Percentiles rank a stretch among this genome's conserved stretches.
These are phyloP conservation scores for Termitomyces sp. DNA, from an alignment of 768 basidiomycete genomes.

Conservation along the genomic window DNA sequence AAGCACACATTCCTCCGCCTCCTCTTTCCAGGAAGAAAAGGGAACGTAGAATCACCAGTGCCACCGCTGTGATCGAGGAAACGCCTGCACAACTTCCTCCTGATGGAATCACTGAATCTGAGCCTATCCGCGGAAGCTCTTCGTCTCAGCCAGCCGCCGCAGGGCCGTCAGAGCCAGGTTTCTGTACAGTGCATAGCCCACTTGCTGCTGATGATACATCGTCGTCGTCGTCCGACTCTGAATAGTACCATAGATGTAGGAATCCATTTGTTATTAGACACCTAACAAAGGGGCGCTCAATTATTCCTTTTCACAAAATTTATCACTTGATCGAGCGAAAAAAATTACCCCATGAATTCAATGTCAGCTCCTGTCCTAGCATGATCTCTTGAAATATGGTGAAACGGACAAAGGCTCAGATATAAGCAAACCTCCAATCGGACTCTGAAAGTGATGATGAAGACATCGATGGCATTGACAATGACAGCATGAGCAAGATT, in stretches of 20 bases:
- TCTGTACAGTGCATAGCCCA: conserved; percentile 27
- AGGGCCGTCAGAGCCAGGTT: conserved; percentile 18
- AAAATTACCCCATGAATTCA: no score
- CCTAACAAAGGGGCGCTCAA: no score
- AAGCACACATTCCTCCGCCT: conserved; percentile 46
- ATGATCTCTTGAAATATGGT: no score
- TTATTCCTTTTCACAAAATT: no score
- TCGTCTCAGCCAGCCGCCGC: conserved; percentile 12
- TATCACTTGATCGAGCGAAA: no score
- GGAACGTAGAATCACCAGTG: conserved; percentile 49
- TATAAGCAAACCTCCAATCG: no score
- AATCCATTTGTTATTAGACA: no score
- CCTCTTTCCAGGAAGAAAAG: conserved; percentile 26
- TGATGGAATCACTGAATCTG: background rate
- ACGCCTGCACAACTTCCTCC: background rate
- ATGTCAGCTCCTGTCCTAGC: no score
- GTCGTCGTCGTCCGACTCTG: conserved; percentile 13
- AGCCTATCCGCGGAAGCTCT: background rate
- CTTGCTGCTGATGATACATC: conserved; percentile 12
- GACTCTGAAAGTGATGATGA: no score
- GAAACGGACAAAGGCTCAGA: no score
- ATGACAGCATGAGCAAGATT: no score
- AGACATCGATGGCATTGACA: no score
- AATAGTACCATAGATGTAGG: background rate
- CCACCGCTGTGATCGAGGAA: conserved; percentile 40